phyloP scores from a whole-genome alignment of 116 monocot genomes.

The Phalaenopsis hybrid region DNA sequence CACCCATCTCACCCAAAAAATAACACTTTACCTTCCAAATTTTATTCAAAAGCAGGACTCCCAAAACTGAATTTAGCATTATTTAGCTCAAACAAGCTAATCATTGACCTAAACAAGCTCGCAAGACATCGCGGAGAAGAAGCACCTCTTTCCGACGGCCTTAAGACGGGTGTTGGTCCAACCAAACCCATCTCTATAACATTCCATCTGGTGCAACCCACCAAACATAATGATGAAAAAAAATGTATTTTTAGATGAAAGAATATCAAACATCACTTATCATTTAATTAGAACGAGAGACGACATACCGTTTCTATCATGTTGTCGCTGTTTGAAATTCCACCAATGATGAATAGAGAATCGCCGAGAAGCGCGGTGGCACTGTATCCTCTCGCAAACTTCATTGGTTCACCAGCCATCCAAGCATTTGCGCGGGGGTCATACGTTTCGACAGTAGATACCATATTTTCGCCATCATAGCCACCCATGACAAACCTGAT shows the following conservation, averaged over 20 bases:
- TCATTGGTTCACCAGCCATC: conserved; percentile 42
- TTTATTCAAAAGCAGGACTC: no score
- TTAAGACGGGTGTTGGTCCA: conserved; percentile 29
- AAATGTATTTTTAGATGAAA: background rate
- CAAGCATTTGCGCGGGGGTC: conserved; percentile 54
- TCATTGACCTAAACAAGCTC: background rate
- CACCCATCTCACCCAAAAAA: no score
- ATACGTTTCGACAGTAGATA: conserved; percentile 51
- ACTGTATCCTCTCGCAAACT: conserved; percentile 37
- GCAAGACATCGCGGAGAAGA: conserved; percentile 48
- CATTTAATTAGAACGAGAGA: background rate
- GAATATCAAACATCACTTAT: background rate
- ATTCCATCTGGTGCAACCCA: conserved; percentile 45
- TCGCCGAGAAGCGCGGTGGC: conserved; percentile 31
- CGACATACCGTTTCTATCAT: conserved; percentile 39
- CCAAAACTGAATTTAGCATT: no score
- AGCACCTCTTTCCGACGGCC: conserved; percentile 50
- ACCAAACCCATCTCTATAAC: conserved; percentile 43
- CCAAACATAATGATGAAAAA: background rate
- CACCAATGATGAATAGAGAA: conserved; percentile 47
- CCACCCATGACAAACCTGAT: conserved; percentile 71
- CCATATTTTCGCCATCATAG: conserved; percentile 33
- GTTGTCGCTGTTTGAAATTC: conserved; percentile 14
- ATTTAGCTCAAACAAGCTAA: no score
- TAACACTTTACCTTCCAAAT: no score